Base-by-base conservation (phyloP, 306 rosid species). In the Neltuma alba region DNA sequence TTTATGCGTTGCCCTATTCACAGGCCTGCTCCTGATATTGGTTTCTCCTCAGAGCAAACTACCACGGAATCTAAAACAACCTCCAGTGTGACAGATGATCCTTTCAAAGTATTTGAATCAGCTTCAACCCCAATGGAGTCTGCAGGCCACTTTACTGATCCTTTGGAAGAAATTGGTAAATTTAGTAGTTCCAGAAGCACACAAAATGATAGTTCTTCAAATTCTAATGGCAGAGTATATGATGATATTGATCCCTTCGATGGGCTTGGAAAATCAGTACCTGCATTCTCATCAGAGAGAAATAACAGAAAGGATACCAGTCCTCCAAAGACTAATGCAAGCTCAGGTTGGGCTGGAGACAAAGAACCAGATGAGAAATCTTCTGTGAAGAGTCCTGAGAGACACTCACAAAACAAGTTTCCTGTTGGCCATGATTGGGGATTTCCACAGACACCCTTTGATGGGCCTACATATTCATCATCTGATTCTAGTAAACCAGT, bases 201-300 rank as follows among this genome's bases (percentile, higher is more conserved):
- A 58, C 91, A 83, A 83, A 74, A 45, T 58, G 85, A 87, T 74
- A 85, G 76, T 27, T 41, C 83, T 0, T 81, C 92, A 64, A 81
- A 80, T 66, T 85, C 90, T 70, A 90, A 91, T 83, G 87, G 89
- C 45, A 82, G 58, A 81, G 80, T 77, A 65, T 87, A 88, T 78
- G 93, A 91, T 84, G 91, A 91, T 80, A 75, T 84, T 42, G 89
- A 93, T 82, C 97, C 96, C 76, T 93, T 95, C 79, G 90, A 81
- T 61, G 89, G 88, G 82, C 94, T 91, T 82, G 92, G 97, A 21
- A 87, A 90, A 85, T 87, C 97, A 20, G 83, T 86, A 65, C 90
- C 97, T 20, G 79, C 94, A 72, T 90, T 88, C 85, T 88, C 92
- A 75, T 83, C 92, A 10, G 99, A 89, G 76, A 85, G 84, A 80